phyloP scores from a whole-genome alignment of 2,329 filamentous ascomycete species.

The Neurospora sp. region DNA sequence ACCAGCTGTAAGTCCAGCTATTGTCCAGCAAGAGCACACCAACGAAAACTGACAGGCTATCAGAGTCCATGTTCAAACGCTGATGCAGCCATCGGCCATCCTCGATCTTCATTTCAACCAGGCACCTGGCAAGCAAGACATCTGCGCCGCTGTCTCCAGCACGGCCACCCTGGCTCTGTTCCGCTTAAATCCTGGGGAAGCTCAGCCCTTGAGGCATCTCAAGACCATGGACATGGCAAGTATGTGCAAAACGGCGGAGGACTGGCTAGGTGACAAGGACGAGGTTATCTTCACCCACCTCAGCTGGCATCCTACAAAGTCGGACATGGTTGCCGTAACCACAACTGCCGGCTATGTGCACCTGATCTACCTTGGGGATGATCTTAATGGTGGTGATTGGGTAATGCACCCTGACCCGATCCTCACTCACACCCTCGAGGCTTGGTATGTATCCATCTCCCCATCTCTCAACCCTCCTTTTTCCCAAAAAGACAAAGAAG shows the following conservation, averaged over 20 bases:
- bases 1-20: constrained; percentile 42
- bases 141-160: constrained; percentile 69
- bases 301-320: constrained; percentile 54
- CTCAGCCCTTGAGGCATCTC: constrained; percentile 28
- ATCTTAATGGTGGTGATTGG: constrained; percentile 23
- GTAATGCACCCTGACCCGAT: constrained; percentile 26
- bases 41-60: constrained; percentile 6
- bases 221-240: constrained; percentile 35
- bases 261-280: not conserved
- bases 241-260: constrained; percentile 33
- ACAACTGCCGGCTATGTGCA: constrained; percentile 58
- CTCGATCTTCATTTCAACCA: constrained; percentile 78
- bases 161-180: constrained; percentile 62
- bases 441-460: constrained; percentile 62
- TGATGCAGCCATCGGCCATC: constrained; percentile 60
- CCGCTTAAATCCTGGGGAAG: constrained; percentile 32
- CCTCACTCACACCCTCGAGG: constrained; percentile 50
- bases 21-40: constrained; percentile 1
- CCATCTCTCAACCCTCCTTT: constrained; percentile 3
- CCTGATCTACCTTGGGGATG: constrained; percentile 33
- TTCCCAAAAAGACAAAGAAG: not conserved
- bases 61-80: constrained; percentile 47
- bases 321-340: constrained; percentile 54
- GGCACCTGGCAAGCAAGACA: constrained; percentile 29
- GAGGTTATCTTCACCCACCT: constrained; percentile 60